Conservation (phyloP, 805 yeast species). For the Metschnikowia colocasiae region DNA sequence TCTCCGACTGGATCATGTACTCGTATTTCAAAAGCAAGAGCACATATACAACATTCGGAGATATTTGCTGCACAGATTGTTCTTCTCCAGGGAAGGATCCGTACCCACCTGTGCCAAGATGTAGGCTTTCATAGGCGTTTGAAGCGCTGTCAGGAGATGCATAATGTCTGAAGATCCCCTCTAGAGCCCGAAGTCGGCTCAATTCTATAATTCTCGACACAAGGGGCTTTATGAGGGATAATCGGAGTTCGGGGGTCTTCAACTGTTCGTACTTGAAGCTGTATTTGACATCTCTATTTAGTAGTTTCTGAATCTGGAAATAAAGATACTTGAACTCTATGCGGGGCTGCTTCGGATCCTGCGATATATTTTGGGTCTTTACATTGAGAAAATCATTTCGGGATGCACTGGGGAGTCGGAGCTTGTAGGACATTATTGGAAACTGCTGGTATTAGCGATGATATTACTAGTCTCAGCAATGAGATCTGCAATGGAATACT, state of each 20-base stretch:
- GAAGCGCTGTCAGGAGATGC: constrained; percentile 6
- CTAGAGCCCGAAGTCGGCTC: constrained; percentile 35
- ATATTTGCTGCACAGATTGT: constrained; percentile 19
- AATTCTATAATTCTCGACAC: constrained; percentile 36
- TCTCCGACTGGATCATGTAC: constrained; percentile 37
- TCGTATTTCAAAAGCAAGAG: constrained; percentile 36
- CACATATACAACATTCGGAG: constrained; percentile 28
- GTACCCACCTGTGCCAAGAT: constrained; percentile 19
- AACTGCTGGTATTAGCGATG: not conserved
- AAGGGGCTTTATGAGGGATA: constrained; percentile 46
- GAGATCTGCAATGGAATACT: not conserved
- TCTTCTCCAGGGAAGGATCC: constrained; percentile 8
- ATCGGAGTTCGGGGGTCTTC: constrained; percentile 47
- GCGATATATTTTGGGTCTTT: constrained; percentile 4
- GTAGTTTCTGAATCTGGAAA: constrained; percentile 39
- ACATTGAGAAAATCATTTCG: constrained; percentile 6
- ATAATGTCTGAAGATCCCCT: constrained; percentile 26
- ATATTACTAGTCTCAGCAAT: not conserved
- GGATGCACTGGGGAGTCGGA: constrained; percentile 1
- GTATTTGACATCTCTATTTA: constrained; percentile 40
- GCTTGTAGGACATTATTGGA: not conserved
- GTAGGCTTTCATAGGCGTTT: constrained; percentile 16
- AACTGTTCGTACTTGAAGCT: constrained; percentile 50
- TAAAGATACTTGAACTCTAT: constrained; percentile 39
- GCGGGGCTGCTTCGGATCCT: constrained; percentile 18